These are phyloP conservation scores for Chlamydomonas incerta DNA, from an alignment of 139 green algal genomes.

Conservation along the genomic window DNA sequence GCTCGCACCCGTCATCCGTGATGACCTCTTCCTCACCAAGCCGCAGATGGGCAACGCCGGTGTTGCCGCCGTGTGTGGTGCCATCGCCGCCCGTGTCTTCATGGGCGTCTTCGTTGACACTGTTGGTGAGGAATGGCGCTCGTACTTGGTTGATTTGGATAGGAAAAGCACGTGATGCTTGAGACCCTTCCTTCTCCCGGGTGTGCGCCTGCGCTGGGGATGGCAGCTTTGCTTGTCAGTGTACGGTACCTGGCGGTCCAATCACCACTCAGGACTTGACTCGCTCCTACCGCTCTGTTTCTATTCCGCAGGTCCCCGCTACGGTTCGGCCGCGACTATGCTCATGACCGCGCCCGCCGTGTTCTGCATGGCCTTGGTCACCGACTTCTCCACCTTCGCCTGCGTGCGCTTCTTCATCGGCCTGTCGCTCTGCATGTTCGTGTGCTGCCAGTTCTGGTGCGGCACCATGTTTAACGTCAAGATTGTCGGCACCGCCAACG, in stretches of 20 bases:
- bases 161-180: too few relatives aligned
- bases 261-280: too few relatives aligned
- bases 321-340: conserved; percentile 67
- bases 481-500: conserved; percentile 94
- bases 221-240: too few relatives aligned
- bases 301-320: conserved; percentile 11
- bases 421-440: conserved; percentile 81
- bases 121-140: conserved; percentile 64
- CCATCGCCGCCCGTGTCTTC: conserved; percentile 71
- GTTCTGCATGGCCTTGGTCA: conserved; percentile 79
- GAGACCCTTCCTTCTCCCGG: too few relatives aligned
- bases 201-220: too few relatives aligned
- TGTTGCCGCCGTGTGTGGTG: conserved; percentile 78
- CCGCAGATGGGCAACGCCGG: conserved; percentile 39
- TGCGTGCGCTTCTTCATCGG: conserved; percentile 85
- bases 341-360: conserved; percentile 73
- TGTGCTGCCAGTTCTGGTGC: conserved; percentile 93
- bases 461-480: conserved; percentile 88
- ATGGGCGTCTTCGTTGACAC: conserved; percentile 84
- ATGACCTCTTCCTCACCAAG: conserved; percentile 86
- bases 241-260: too few relatives aligned
- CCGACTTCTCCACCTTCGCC: conserved; percentile 74
- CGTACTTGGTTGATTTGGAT: too few relatives aligned
- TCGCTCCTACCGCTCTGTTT: too few relatives aligned
- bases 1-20: conserved; percentile 84